phyloP scores from a whole-genome alignment of 495 filamentous ascomycete species.

The Articulospora tetracladia region DNA sequence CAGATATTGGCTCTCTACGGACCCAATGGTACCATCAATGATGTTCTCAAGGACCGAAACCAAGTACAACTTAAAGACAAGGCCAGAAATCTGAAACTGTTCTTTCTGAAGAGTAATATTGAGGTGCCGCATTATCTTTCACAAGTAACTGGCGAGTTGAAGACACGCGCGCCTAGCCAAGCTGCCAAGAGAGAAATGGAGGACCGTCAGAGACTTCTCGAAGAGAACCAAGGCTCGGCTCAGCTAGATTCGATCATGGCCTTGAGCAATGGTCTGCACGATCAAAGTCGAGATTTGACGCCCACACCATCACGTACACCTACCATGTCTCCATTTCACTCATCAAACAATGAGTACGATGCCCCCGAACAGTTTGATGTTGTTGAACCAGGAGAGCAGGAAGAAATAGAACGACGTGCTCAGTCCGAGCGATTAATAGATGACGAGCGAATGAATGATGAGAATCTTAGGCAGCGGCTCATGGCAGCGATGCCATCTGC shows the following conservation, averaged over 20 bases:
- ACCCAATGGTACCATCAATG: constrained; percentile 73
- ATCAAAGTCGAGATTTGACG: background rate
- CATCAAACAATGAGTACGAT: background rate
- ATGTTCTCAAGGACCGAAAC: constrained; percentile 86
- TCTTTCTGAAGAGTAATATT: constrained; percentile 89
- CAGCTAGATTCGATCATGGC: constrained; percentile 70
- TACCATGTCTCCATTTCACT: background rate
- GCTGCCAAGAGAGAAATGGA: constrained; percentile 78
- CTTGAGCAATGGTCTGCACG: constrained; percentile 38
- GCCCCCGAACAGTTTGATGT: constrained; percentile 14
- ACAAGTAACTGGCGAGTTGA: constrained; percentile 89
- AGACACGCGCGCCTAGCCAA: constrained; percentile 82
- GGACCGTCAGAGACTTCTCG: constrained; percentile 60
- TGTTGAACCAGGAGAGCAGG: constrained; percentile 10
- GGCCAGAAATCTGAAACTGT: constrained; percentile 88
- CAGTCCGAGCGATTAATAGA: background rate
- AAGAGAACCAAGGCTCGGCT: constrained; percentile 62
- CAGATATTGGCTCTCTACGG: constrained; percentile 91
- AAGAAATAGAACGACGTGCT: background rate
- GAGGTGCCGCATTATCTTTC: constrained; percentile 91
- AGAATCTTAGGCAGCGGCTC: background rate
- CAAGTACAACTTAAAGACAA: constrained; percentile 97
- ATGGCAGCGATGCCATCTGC: background rate
- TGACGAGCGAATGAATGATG: background rate
- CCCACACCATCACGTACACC: background rate